Conservation (phyloP, 2,329 filamentous ascomycete species). For the Sporothrix pseudoabietina region DNA sequence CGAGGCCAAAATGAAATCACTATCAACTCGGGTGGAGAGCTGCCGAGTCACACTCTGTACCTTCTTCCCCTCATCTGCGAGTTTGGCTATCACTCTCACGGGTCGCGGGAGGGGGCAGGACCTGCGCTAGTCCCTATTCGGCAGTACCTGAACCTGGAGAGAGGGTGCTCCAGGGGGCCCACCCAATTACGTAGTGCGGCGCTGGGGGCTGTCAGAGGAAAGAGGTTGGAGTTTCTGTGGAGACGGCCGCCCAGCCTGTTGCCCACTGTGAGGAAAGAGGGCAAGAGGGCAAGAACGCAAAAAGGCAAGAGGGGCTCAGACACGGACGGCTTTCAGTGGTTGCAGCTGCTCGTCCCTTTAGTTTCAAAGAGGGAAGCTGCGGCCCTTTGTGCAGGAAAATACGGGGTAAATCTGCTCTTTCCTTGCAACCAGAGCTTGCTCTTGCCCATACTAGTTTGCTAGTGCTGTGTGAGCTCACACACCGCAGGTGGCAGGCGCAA, state of each 20-base stretch:
- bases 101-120: not conserved
- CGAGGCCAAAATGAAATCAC: not conserved
- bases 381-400: constrained; percentile 16
- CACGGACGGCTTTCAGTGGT: not conserved
- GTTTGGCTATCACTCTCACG: not conserved
- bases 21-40: not conserved
- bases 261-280: no score
- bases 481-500: constrained; percentile 16
- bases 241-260: constrained; percentile 10
- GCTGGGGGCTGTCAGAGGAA: not conserved
- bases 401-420: constrained; percentile 8
- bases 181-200: constrained; percentile 20
- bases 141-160: constrained; percentile 17
- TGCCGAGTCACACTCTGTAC: not conserved
- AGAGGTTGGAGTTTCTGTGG: constrained; percentile 17
- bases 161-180: not conserved
- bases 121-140: constrained; percentile 18
- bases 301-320: not conserved
- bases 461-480: constrained; percentile 17
- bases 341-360: not conserved
- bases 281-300: not conserved
- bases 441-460: not conserved
- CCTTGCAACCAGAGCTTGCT: not conserved
- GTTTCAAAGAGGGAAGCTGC: constrained; percentile 21
- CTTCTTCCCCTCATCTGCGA: not conserved